Evolutionary conservation across 2,329 filamentous ascomycete species (phyloP).

Genomic region (Pyrenochaeta sp.): DNA sequence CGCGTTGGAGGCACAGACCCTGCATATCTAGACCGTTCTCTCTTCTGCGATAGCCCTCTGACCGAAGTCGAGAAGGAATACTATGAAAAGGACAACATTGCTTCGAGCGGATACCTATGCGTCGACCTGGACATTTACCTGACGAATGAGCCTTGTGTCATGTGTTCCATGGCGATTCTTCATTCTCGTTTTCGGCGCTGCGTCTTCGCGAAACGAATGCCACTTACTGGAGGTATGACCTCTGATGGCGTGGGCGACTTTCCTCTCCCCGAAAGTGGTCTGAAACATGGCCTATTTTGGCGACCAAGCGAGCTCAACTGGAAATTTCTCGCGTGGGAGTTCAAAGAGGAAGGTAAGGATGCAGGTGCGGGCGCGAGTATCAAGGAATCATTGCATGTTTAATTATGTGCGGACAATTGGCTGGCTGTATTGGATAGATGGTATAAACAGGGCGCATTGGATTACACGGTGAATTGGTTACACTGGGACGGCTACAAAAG

Average conservation of each 20-base stretch:
- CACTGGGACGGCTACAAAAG: not conserved
- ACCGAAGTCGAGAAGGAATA: constrained; percentile 71
- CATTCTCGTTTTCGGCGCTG: constrained; percentile 91
- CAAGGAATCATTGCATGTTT: constrained; percentile 43
- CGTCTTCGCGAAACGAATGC: constrained; percentile 82
- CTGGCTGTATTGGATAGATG: constrained; percentile 32
- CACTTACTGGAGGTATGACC: constrained; percentile 80
- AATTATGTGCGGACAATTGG: constrained; percentile 13
- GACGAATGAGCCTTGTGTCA: constrained; percentile 94
- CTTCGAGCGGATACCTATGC: constrained; percentile 87
- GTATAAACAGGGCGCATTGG: constrained; percentile 34
- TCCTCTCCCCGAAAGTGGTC: constrained; percentile 26
- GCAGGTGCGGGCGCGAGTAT: constrained; percentile 17
- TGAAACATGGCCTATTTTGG: constrained; percentile 71
- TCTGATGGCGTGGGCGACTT: constrained; percentile 63
- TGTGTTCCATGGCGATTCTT: constrained; percentile 96
- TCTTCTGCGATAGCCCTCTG: constrained; percentile 74
- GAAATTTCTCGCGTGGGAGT: constrained; percentile 85
- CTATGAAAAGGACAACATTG: constrained; percentile 68
- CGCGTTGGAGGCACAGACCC: constrained; percentile 46
- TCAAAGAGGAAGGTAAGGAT: constrained; percentile 51
- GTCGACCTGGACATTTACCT: constrained; percentile 92
- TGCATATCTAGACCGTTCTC: constrained; percentile 46
- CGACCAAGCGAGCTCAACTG: constrained; percentile 79
- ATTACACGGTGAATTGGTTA: constrained; percentile 17